Base-by-base conservation (phyloP, 2,329 filamentous ascomycete species). In the Microdochium nivale region DNA sequence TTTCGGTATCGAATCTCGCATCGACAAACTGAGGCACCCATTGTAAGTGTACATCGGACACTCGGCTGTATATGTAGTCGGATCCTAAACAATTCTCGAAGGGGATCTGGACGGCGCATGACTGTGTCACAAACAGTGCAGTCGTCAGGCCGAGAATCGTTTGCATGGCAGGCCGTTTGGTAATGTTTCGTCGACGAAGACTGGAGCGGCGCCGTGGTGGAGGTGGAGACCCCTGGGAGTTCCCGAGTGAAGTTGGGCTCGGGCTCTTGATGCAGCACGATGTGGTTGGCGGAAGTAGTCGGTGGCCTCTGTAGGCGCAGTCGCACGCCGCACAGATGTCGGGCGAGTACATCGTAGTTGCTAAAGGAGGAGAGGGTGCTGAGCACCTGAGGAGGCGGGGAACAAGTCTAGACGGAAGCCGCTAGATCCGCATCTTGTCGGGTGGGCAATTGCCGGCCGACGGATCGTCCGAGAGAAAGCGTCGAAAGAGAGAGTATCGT, bases 81-180 rank as follows among this genome's bases (percentile, higher is more conserved):
- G 78, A 73, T 48, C 75, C 68, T 27, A 96, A 76, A 70, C 92
- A 99, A 70, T 96, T 95, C n/a, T 86, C 77, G 68, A 95, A 94
- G 53, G 81, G 75, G 54, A 96, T 72, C 59, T 83, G 80, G 46
- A 83, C 89, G 48, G 87, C 88, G 40, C 72, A 66, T 25, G 70
- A 73, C 9, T 79, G 75, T 44, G 65, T 63, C 9, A 70, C 52
- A 53, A 70, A 61, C 25, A 72, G 59, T 52, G 67, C 62, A 51
- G 67, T 58, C 51, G 75, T 56, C 47, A 79, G 54, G 47, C 73
- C 50, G 53, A 74, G 55, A 50, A 75, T 24, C 19, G 16, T 44
- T 16, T 19, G 40, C 21, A 44, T 21, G n/a, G 40, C 16, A 3
- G 40, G 16, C 40, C 13, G 16, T 44, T 21, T 16, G 10, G 40